Percentiles rank a stretch among this genome's conserved stretches.
Evolutionary conservation across 2,329 filamentous ascomycete genomes (phyloP).

Genomic region (Pseudopithomyces maydicus): DNA sequence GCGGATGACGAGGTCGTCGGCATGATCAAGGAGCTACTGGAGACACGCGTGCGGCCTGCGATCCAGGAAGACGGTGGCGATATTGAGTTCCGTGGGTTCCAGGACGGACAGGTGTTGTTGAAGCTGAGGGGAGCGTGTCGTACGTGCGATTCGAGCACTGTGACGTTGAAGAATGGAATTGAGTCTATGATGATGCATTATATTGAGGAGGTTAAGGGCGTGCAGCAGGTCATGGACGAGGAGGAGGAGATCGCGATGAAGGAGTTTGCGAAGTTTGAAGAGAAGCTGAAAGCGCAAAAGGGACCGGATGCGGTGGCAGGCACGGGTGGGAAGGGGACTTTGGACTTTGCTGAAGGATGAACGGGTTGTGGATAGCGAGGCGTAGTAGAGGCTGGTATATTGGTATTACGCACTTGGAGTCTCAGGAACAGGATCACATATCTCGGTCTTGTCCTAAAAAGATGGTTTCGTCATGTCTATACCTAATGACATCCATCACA

Average conservation of each 20-base stretch:
- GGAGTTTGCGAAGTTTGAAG: constrained; percentile 95
- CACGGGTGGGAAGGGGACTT: constrained; percentile 56
- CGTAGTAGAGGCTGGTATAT: not conserved
- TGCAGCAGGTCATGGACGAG: constrained; percentile 86
- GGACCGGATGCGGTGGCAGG: constrained; percentile 56
- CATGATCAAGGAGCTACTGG: constrained; percentile 98
- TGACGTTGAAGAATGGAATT: constrained; percentile 96
- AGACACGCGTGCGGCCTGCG: constrained; percentile 90
- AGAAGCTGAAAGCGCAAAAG: constrained; percentile 71
- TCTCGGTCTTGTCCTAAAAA: too few relatives aligned
- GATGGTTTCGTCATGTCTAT: too few relatives aligned
- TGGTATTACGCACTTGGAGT: not conserved
- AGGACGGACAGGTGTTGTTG: constrained; percentile 80
- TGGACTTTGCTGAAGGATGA: constrained; percentile 55
- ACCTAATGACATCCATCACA: too few relatives aligned
- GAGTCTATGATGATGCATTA: constrained; percentile 94
- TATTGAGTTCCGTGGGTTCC: constrained; percentile 92
- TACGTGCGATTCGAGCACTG: constrained; percentile 95
- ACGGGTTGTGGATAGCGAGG: not conserved
- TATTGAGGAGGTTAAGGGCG: constrained; percentile 94
- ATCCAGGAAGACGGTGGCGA: constrained; percentile 98
- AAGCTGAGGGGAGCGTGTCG: constrained; percentile 92
- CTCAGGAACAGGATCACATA: not conserved
- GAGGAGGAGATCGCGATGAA: constrained; percentile 86
- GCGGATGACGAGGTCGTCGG: constrained; percentile 92